These are phyloP conservation scores for Styphnolobium japonicum DNA, from an alignment of 306 rosid genomes.

Conservation along the genomic window DNA sequence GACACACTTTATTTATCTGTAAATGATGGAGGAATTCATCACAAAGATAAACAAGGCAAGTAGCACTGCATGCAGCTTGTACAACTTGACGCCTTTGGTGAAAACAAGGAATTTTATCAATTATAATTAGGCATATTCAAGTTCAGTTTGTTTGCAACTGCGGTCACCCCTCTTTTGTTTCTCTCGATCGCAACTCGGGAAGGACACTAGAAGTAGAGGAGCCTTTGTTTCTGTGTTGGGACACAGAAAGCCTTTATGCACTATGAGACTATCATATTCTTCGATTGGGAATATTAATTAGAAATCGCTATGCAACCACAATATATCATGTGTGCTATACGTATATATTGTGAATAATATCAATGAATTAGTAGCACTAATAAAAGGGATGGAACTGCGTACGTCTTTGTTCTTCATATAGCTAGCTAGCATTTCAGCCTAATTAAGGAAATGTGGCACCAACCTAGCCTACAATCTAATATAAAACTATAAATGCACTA, in stretches of 20 bases:
- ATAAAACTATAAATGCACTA: neutral
- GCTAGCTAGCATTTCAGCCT: neutral
- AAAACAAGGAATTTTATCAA: constrained; percentile 18
- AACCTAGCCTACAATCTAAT: neutral
- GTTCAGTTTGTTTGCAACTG: neutral
- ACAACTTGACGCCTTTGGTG: constrained; percentile 24
- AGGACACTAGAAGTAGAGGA: no score
- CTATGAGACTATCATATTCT: neutral
- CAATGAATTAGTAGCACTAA: neutral
- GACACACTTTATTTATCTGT: neutral
- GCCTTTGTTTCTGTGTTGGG: constrained; percentile 18
- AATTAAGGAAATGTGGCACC: neutral
- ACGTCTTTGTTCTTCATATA: neutral
- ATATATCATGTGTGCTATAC: no score
- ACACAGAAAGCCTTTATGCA: constrained; percentile 8
- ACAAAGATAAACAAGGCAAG: neutral
- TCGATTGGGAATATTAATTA: neutral
- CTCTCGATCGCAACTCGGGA: neutral
- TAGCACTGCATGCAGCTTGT: neutral
- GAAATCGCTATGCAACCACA: constrained; percentile 20
- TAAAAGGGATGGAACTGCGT: no score
- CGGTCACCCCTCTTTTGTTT: neutral
- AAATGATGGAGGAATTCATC: neutral
- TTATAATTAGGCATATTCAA: neutral
- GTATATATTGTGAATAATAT: no score